Evolutionary conservation across 352 stramenopile genomes (phyloP), one percentile per base, ranked within the genome.

Genomic region (Phytophthora lateralis): DNA sequence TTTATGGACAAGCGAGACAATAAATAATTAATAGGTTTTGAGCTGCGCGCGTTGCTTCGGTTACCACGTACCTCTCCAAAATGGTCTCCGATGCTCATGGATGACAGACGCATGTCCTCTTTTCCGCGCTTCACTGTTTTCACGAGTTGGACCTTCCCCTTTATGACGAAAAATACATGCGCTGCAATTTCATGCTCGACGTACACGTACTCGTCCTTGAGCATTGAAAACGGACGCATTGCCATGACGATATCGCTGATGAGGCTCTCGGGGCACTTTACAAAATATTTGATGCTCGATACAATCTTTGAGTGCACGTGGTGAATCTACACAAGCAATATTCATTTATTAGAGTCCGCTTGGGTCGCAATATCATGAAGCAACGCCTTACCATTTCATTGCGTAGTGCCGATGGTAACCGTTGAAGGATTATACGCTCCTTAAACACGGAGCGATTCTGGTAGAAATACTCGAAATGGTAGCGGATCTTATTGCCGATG

Each of bases 401-500:
- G 20, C 85, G 87, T 49, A 93, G 72, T 6, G 83, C 81, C 6
- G 73, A 87, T 20, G 87, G 87, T 1, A 96, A 46, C 14, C 86
- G 80, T 6, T 73, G 49, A 24, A 96, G 69, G 32, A 96, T 90
- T 27, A 46, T 56, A 44, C 82, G 63, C 48, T 94, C 87, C 26
- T 90, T 80, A 56, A 96, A 96, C 4, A 93, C 87, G 0, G 87
- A 93, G 9, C 85, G 80, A 39, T 93, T 91, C 47, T 89, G 81
- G 55, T 91, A 95, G 56, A 82, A 94, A 53, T 96, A 95, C 60
- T 92, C 84, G 48, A 95, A 96, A 54, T 94, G 86, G 20, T 80
- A 66, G 21, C 83, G 71, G 17, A 96, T 77, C 15, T 83, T 86
- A 47, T 90, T 91, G 66, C 78, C 74, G 59, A 91, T 71, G 44